phyloP scores from a whole-genome alignment of 495 filamentous ascomycete genomes.

The Aspergillus nanangensis region DNA sequence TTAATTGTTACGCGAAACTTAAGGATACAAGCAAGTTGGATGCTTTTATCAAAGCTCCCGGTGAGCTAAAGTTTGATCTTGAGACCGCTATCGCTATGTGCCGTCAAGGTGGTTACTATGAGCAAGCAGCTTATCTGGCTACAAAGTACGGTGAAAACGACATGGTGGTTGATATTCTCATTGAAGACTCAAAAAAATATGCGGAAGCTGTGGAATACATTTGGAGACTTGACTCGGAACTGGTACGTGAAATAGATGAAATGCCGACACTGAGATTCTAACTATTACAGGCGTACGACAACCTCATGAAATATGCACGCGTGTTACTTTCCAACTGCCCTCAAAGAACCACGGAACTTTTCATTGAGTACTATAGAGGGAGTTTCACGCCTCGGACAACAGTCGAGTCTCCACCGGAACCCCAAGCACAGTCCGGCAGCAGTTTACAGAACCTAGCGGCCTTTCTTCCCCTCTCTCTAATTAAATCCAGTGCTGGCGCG shows the following conservation, averaged over 20 bases:
- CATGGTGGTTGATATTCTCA: slow-evolving; percentile 88
- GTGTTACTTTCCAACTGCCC: slow-evolving; percentile 84
- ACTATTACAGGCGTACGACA: slow-evolving; percentile 67
- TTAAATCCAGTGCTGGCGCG: slow-evolving; percentile 54
- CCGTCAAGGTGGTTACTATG: slow-evolving; percentile 93
- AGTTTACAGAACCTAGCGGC: slow-evolving; percentile 79
- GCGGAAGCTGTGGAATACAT: slow-evolving; percentile 86
- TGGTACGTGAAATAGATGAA: slow-evolving; percentile 44
- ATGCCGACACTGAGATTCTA: background rate
- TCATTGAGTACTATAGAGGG: slow-evolving; percentile 91
- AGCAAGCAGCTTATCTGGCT: slow-evolving; percentile 93
- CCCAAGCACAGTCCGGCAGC: slow-evolving; percentile 54
- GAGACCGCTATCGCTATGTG: slow-evolving; percentile 98
- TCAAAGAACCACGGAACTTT: slow-evolving; percentile 71
- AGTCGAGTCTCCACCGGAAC: slow-evolving; percentile 45
- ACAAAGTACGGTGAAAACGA: slow-evolving; percentile 93
- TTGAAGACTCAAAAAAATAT: slow-evolving; percentile 90
- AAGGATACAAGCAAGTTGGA: slow-evolving; percentile 95
- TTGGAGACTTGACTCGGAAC: slow-evolving; percentile 78
- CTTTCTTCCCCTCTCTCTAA: slow-evolving; percentile 81
- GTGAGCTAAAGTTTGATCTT: slow-evolving; percentile 92
- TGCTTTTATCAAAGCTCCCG: slow-evolving; percentile 91
- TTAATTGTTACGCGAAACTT: slow-evolving; percentile 97
- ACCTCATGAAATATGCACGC: slow-evolving; percentile 91
- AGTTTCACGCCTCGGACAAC: slow-evolving; percentile 71